Evolutionary conservation across 2,329 filamentous ascomycete genomes (phyloP).

Genomic region (Alternaria triticina): DNA sequence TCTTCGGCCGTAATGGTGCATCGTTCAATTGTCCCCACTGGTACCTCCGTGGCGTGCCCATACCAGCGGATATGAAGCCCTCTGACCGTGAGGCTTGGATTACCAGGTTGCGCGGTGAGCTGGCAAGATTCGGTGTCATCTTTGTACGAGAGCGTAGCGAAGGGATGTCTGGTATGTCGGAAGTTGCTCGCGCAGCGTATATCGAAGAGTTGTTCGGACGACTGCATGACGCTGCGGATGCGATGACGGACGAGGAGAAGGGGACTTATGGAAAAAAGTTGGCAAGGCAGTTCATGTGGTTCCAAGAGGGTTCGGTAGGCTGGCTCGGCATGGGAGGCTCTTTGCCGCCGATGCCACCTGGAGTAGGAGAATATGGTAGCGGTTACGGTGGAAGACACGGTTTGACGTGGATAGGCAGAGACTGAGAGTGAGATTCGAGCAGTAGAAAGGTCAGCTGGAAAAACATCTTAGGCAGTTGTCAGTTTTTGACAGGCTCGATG

Average conservation of each 20-base stretch:
- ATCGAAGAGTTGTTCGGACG: background rate
- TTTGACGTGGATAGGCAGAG: background rate
- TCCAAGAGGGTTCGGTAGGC: background rate
- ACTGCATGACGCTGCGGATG: background rate
- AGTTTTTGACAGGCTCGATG: background rate
- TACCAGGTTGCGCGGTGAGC: background rate
- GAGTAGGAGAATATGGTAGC: background rate
- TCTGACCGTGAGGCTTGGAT: background rate
- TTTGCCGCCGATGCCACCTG: background rate
- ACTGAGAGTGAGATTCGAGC: background rate
- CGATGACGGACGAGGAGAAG: background rate
- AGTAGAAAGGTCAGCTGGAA: background rate
- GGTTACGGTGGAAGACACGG: background rate
- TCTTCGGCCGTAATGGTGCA: background rate
- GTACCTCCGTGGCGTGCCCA: background rate
- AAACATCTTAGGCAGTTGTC: background rate
- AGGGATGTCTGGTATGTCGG: background rate
- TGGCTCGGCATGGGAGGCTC: background rate
- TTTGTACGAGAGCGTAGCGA: background rate
- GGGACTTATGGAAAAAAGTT: background rate
- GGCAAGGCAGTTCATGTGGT: background rate
- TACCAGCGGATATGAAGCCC: background rate
- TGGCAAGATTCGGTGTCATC: background rate
- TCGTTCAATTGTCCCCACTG: background rate
- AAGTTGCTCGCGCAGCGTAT: background rate